These are phyloP conservation scores for Akanthomyces lecanii DNA, from an alignment of 2,329 filamentous ascomycete genomes.

Conservation along the genomic window DNA sequence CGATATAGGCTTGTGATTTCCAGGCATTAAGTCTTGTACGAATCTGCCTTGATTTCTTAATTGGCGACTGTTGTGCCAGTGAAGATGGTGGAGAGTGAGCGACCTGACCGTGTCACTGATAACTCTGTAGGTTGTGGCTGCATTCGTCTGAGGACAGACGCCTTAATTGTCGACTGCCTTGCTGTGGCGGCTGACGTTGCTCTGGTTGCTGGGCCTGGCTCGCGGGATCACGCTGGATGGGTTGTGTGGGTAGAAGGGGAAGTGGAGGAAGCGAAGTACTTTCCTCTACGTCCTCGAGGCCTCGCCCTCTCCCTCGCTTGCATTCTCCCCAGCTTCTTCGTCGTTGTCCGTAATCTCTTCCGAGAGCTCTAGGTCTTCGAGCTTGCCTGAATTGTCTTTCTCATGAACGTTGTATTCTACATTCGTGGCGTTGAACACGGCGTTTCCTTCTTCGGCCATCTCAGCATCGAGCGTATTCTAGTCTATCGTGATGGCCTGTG, in stretches of 20 bases:
- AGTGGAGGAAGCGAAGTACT: not conserved
- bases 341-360: not conserved
- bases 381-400: not conserved
- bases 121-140: not conserved
- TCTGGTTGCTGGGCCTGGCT: not conserved
- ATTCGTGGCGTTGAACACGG: not conserved
- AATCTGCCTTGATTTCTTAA: not conserved
- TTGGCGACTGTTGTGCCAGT: not conserved
- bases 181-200: not conserved
- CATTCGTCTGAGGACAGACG: not conserved
- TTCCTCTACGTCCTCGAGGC: not conserved
- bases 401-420: too few species aligned
- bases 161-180: not conserved
- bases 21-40: not conserved
- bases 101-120: not conserved
- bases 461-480: not conserved
- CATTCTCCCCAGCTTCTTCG: too few species aligned
- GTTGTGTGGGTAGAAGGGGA: not conserved
- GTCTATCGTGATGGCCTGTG: not conserved
- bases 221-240: not conserved
- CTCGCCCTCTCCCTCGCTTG: too few species aligned
- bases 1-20: not conserved
- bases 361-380: not conserved
- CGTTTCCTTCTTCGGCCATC: not conserved
- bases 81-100: conserved; percentile 1